Evolutionary conservation across 139 green algal genomes (phyloP).

Genomic region (Coelastrella sp.): DNA sequence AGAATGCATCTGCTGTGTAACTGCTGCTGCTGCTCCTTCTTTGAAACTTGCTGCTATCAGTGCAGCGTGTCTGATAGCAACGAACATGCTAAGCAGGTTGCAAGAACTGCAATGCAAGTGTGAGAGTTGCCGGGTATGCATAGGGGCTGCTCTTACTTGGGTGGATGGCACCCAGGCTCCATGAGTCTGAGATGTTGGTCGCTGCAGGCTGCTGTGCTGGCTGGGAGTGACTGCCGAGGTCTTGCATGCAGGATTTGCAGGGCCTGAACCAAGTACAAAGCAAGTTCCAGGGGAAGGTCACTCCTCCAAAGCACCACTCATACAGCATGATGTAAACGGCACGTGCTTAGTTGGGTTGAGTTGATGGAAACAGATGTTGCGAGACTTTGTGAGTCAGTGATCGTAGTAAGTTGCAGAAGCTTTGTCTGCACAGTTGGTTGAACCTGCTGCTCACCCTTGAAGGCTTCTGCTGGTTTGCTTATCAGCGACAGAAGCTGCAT

Average conservation of each 20-base stretch:
- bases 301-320: neutral
- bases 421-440: neutral
- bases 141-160: neutral
- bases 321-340: neutral
- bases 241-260: neutral
- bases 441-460: slow-evolving; percentile 2
- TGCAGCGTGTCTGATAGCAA: no score
- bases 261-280: neutral
- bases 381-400: no score
- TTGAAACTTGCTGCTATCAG: no score
- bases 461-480: neutral
- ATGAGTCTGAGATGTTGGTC: neutral
- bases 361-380: no score
- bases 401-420: neutral
- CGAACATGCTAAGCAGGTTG: neutral
- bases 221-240: neutral
- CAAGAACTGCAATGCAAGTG: neutral
- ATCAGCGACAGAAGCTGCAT: slow-evolving; percentile 19
- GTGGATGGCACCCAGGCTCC: neutral
- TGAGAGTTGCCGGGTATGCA: neutral
- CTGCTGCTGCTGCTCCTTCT: no score
- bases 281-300: neutral
- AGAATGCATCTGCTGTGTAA: no score
- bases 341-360: no score
- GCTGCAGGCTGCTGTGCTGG: neutral